These are phyloP conservation scores for Coemansia sp. DNA, from an alignment of 192 early-diverging fungal genomes.

Conservation along the genomic window DNA sequence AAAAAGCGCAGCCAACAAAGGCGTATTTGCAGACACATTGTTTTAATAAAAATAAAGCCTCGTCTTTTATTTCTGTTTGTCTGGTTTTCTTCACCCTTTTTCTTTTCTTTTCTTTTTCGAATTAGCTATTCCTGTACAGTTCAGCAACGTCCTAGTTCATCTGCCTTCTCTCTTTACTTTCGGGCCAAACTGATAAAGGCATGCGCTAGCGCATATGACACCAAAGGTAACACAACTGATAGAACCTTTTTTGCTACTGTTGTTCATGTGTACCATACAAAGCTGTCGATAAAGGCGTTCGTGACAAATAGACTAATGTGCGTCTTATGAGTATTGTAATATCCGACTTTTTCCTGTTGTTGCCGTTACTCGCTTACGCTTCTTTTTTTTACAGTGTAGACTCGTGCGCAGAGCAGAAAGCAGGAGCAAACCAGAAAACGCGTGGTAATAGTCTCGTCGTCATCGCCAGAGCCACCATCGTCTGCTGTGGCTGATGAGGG, in stretches of 20 bases:
- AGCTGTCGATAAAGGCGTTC: too few species aligned
- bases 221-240: slow-evolving; percentile 13
- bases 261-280: neutral
- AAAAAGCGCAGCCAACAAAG: too few species aligned
- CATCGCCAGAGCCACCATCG: slow-evolving; percentile 15
- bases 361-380: neutral
- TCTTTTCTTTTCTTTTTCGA: too few species aligned
- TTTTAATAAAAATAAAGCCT: too few species aligned
- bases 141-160: neutral
- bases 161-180: neutral
- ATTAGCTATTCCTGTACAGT: too few species aligned
- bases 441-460: slow-evolving; percentile 15
- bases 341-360: too few species aligned
- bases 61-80: too few species aligned
- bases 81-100: too few species aligned
- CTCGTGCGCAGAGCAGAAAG: slow-evolving; percentile 6
- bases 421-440: neutral
- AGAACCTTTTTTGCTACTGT: neutral
- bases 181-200: neutral
- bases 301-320: too few species aligned
- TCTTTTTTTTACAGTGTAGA: neutral
- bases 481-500: neutral
- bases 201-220: slow-evolving; percentile 11
- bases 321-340: too few species aligned
- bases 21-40: too few species aligned